Evolutionary conservation across 768 basidiomycete genomes (phyloP), one percentile per base, ranked within the genome.

Genomic region (Lanmaoa rubissima): DNA sequence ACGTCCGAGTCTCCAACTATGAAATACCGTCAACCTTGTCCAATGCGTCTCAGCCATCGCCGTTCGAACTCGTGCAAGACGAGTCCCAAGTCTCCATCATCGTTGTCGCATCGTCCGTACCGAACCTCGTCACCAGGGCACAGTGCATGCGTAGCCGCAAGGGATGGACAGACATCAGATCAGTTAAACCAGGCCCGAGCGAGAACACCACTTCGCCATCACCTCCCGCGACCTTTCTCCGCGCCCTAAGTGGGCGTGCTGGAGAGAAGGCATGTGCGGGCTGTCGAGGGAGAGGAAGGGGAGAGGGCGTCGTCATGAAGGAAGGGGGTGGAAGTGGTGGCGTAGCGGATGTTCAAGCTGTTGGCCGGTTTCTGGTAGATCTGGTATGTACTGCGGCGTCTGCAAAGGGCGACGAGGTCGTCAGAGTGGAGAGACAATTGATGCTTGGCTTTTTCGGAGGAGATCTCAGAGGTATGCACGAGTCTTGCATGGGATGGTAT

Each of bases 181-280:
- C n/a, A n/a, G n/a, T n/a, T n/a, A n/a, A n/a, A n/a, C n/a, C n/a
- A n/a, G n/a, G n/a, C n/a, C n/a, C n/a, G n/a, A n/a, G n/a, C n/a
- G n/a, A n/a, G 31, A 54, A 53, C 26, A 34, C 3, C 24, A 1
- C 5, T 1, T 40, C 21, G 32, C 53, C 58, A 49, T 53, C 58
- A 50, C 51, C 31, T 43, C 62, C 49, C 4, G 17, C 32, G 12
- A 61, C 51, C 51, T 40, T 34, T 39, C 58, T 61, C 61, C 40
- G 62, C 53, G 53, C 62, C 62, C 58, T 52, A 38, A 39, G 53
- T 60, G 53, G 62, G 62, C 58, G 47, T 47, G 24, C 61, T 61
- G 40, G 62, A 61, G 62, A 64, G 13, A 38, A 52, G 43, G 58
- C 6, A 39, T 49, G 19, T 51, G 44, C 48, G 40, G 56, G 61